Base-by-base conservation (phyloP, 139 green algal genomes). In the Micractinium sp. region DNA sequence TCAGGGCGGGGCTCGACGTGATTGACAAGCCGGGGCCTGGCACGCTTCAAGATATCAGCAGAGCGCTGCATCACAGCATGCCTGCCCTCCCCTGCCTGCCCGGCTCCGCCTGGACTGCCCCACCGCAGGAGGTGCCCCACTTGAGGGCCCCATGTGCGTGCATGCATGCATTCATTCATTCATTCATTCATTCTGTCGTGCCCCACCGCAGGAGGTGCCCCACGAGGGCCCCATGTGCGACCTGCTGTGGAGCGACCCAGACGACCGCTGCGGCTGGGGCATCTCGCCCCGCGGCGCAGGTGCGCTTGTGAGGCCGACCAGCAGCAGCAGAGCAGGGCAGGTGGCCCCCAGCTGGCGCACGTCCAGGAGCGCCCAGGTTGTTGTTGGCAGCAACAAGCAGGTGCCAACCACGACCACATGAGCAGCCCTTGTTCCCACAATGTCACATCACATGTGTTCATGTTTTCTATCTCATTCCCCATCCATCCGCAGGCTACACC, bases 161-260 rank as follows among this genome's bases (percentile, higher is more conserved):
- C n/a, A n/a, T n/a, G n/a, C n/a, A n/a, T n/a, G n/a, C n/a, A n/a
- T n/a, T n/a, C n/a, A n/a, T n/a, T 74, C 18, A 74, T 31, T 27
- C 3, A 5, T n/a, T 18, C 77, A n/a, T 33, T 35, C 39, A 13
- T 69, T 5, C 16, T 67, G 18, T 31, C 67, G 25, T 75, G 0
- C 0, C 7, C 31, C 5, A 15, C 16, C 14, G 83, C 83, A 88
- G 29, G 91, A 98, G 95, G 96, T 98, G 47, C 97, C 97, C 0
- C 97, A 99, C 86, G 97, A 99, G 90, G 97, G 98, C 9, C 98
- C 98, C 81, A 99, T 99, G 97, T 99, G 98, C 90, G 98, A 99
- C 93, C 94, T 99, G 88, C 94, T 99, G 56, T 99, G 98, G 98
- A 96, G 90, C 15, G 98, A 99, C 89, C 98, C 98, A 0, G 98